These are phyloP conservation scores for Austroboletus novae-zelandiae DNA, from an alignment of 1,284 basidiomycete genomes.

Conservation along the genomic window DNA sequence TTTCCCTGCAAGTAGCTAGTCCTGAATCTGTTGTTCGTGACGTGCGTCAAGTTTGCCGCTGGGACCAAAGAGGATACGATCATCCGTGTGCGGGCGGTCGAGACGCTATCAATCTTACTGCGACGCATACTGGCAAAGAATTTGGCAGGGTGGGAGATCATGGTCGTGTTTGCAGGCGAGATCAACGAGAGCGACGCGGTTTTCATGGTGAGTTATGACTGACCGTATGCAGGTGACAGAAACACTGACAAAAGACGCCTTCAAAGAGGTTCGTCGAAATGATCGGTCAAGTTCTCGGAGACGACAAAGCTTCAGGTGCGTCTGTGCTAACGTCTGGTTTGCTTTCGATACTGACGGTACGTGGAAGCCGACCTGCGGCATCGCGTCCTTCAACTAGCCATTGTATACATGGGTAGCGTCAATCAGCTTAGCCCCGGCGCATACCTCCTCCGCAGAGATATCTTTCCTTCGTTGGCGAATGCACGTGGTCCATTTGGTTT, in stretches of 20 bases:
- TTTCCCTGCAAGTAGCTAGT: conserved; percentile 44
- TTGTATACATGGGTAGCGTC: conserved; percentile 56
- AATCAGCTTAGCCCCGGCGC: conserved; percentile 65
- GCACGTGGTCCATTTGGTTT: conserved; percentile 33
- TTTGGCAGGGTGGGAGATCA: conserved; percentile 63
- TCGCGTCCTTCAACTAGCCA: conserved; percentile 51
- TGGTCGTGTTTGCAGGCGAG: conserved; percentile 63
- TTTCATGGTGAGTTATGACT: conserved; percentile 46
- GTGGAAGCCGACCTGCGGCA: conserved; percentile 48
- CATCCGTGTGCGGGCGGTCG: conserved; percentile 40
- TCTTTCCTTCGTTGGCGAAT: conserved; percentile 51
- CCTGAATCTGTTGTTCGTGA: conserved; percentile 46
- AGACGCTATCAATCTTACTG: conserved; percentile 47
- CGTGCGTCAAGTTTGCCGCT: conserved; percentile 38
- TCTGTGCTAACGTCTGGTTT: not conserved
- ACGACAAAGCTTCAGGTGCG: conserved; percentile 45
- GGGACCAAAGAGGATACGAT: conserved; percentile 33
- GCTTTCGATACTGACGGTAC: conserved; percentile 1
- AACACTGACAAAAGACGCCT: not conserved
- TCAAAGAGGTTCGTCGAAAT: conserved; percentile 46
- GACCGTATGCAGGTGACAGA: not conserved
- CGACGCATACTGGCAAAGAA: conserved; percentile 52
- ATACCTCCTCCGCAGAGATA: conserved; percentile 59
- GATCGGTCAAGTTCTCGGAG: conserved; percentile 44
- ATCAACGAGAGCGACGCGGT: conserved; percentile 53